These are phyloP conservation scores for Arachis monticola DNA, from an alignment of 331 rosid genomes.

Conservation along the genomic window DNA sequence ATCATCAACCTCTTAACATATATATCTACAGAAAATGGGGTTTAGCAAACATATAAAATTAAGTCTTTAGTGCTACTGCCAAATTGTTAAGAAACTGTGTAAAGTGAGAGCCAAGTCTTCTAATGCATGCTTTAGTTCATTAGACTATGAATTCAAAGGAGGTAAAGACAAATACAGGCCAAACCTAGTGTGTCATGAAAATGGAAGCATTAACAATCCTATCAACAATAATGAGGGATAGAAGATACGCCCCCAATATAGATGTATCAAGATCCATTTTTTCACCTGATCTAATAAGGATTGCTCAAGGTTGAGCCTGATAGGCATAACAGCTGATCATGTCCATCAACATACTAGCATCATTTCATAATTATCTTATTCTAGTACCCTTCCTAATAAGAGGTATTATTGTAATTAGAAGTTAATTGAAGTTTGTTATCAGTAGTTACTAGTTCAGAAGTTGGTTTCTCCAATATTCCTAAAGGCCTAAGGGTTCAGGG, in stretches of 20 bases:
- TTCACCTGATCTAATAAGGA: background rate
- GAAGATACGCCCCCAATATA: background rate
- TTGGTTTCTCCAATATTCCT: too few species aligned
- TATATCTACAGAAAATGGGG: conserved; percentile 16
- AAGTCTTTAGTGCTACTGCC: background rate
- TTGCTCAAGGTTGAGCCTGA: background rate
- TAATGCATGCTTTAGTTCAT: background rate
- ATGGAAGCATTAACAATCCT: conserved; percentile 16
- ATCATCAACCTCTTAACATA: background rate
- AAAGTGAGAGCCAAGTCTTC: conserved; percentile 23
- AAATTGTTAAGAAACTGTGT: conserved; percentile 1
- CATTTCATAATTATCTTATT: conserved; percentile 11
- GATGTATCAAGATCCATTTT: conserved; percentile 4
- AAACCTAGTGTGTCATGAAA: conserved; percentile 28
- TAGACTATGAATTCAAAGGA: conserved; percentile 9
- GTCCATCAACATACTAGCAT: conserved; percentile 1
- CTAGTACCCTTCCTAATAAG: too few species aligned
- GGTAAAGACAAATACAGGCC: conserved; percentile 6
- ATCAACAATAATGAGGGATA: conserved; percentile 9
- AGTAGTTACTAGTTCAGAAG: too few species aligned
- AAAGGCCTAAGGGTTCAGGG: too few species aligned
- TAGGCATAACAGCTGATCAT: background rate
- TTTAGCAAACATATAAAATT: background rate
- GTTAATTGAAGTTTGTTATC: too few species aligned
- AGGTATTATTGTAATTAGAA: too few species aligned